Evolutionary conservation across 2,329 filamentous ascomycete species (phyloP).

Genomic region (Exophiala spinifera): DNA sequence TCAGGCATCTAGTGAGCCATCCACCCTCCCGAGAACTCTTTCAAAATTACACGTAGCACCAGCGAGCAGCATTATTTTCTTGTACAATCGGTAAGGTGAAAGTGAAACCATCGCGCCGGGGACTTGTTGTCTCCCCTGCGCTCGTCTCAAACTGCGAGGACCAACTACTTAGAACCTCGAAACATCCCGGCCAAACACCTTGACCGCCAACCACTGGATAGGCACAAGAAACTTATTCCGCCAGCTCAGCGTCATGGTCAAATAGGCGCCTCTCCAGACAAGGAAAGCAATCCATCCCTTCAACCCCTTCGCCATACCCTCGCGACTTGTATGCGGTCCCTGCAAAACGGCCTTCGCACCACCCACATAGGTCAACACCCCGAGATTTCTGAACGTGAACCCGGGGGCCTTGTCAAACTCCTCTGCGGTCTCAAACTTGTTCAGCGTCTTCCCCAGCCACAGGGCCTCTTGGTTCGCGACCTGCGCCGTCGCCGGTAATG

Average conservation of each 20-base stretch:
- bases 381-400: conserved; percentile 57
- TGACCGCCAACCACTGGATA: conserved; percentile 43
- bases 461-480: conserved; percentile 58
- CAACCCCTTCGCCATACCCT: conserved; percentile 37
- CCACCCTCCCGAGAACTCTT: too few relatives aligned
- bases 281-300: conserved; percentile 41
- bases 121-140: neutral
- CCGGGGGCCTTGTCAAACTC: conserved; percentile 26
- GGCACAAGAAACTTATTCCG: conserved; percentile 42
- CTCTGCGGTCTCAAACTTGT: conserved; percentile 38
- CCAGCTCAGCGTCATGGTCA: conserved; percentile 49
- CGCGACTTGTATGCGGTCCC: conserved; percentile 34
- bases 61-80: too few relatives aligned
- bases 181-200: conserved; percentile 44
- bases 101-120: neutral
- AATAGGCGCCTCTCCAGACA: conserved; percentile 46
- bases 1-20: too few relatives aligned
- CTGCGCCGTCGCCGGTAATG: conserved; percentile 57
- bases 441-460: conserved; percentile 56
- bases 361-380: conserved; percentile 59
- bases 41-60: too few relatives aligned
- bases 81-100: too few relatives aligned
- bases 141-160: neutral
- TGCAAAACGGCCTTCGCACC: conserved; percentile 58
- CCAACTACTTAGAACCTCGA: conserved; percentile 38